A percentile compares a stretch with the other conserved stretches of the same genome.
phyloP scores from a whole-genome alignment of 1,284 basidiomycete genomes.

The Sporisorium exsertum region DNA sequence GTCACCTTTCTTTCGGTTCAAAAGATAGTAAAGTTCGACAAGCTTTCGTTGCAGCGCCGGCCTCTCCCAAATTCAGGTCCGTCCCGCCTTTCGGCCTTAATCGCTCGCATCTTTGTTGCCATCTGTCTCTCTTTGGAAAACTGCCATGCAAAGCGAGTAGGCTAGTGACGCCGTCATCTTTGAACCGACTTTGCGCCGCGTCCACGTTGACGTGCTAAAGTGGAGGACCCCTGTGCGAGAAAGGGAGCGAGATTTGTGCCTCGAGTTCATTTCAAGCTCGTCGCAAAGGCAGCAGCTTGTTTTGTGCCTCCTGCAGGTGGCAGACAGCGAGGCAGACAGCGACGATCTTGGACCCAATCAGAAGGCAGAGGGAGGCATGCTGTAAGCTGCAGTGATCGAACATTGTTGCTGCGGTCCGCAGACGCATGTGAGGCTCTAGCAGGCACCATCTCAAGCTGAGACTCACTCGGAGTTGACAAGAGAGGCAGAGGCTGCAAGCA shows the following conservation, averaged over 20 bases:
- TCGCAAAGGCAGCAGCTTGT: too few relatives aligned
- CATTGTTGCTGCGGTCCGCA: slow-evolving; percentile 17
- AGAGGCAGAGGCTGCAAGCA: not conserved
- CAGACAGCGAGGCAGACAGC: not conserved
- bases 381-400: slow-evolving; percentile 43
- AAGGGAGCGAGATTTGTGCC: not conserved
- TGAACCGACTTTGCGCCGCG: slow-evolving; percentile 5
- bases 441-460: not conserved
- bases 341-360: slow-evolving; percentile 17
- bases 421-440: not conserved
- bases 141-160: not conserved
- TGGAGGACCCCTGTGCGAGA: not conserved
- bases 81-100: slow-evolving; percentile 7
- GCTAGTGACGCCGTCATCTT: not conserved
- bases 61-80: not conserved
- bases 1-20: not conserved
- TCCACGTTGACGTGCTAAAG: slow-evolving; percentile 9
- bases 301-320: not conserved
- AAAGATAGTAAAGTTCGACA: slow-evolving; percentile 17
- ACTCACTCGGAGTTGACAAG: not conserved
- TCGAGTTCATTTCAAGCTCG: not conserved
- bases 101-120: slow-evolving; percentile 11
- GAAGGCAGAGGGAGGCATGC: not conserved
- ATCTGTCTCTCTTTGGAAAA: not conserved
- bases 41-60: not conserved